A percentile compares a stretch with the other conserved stretches of the same genome.
Conservation (phyloP, 2,329 filamentous ascomycete genomes). For the Thelonectria blattea region DNA sequence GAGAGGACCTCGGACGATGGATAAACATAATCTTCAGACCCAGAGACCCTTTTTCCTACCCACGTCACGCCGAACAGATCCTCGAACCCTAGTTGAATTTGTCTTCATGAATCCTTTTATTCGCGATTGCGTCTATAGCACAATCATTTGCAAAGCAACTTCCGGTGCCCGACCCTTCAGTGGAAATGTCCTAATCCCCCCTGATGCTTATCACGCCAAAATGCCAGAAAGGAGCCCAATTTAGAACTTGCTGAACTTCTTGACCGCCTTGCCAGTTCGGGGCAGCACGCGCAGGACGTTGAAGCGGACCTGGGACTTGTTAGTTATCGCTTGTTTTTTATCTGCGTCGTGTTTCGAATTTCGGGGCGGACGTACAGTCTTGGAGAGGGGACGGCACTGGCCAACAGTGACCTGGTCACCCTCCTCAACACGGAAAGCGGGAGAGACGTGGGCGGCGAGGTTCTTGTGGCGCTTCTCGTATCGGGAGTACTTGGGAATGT, state of each 20-base stretch:
- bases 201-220: constrained; percentile 60
- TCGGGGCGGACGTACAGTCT: constrained; percentile 79
- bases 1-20: constrained; percentile 34
- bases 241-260: constrained; percentile 99
- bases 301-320: constrained; percentile 81
- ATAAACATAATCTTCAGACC: constrained; percentile 42
- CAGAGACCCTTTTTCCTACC: constrained; percentile 37
- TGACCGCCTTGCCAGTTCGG: constrained; percentile 95
- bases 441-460: constrained; percentile 97
- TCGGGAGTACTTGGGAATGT: constrained; percentile 98
- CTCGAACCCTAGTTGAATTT: constrained; percentile 40
- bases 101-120: constrained; percentile 51
- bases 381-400: constrained; percentile 98
- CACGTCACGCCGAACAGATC: constrained; percentile 40
- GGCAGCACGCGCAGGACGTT: constrained; percentile 99
- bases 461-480: constrained; percentile 99
- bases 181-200: constrained; percentile 44
- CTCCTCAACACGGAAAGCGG: constrained; percentile 99
- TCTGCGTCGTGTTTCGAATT: neutral
- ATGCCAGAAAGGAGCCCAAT: constrained; percentile 57
- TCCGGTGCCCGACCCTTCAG: constrained; percentile 51
- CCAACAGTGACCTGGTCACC: constrained; percentile 99
- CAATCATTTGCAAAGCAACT: constrained; percentile 51
- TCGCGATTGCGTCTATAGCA: constrained; percentile 54
- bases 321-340: constrained; percentile 29